These are phyloP conservation scores for Yamagishiella unicocca DNA, from an alignment of 139 green algal species.

Conservation along the genomic window DNA sequence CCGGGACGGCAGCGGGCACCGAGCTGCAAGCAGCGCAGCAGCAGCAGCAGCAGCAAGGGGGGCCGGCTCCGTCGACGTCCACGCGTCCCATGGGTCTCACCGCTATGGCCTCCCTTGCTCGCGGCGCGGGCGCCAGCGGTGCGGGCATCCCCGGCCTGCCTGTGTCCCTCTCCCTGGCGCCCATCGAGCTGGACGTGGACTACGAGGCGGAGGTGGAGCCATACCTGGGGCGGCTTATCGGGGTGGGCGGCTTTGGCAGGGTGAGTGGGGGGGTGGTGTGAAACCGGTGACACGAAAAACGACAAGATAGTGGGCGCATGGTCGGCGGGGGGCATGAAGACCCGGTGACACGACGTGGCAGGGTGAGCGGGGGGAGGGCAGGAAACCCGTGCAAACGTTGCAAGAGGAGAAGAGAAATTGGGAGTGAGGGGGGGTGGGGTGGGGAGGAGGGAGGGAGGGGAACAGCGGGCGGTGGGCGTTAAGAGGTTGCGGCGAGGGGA, in stretches of 20 bases:
- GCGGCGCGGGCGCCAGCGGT: background rate
- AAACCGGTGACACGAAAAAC: too few species aligned
- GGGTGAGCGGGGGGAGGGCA: background rate
- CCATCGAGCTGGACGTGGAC: constrained; percentile 80
- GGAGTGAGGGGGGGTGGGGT: too few species aligned
- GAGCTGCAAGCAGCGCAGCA: background rate
- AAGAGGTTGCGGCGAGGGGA: too few species aligned
- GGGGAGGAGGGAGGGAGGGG: too few species aligned
- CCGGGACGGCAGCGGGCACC: background rate
- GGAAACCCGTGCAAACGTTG: too few species aligned
- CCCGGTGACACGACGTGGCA: too few species aligned
- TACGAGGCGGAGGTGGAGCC: constrained; percentile 77
- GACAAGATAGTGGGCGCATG: too few species aligned
- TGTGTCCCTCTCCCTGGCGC: constrained; percentile 39
- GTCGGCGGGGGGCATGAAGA: too few species aligned
- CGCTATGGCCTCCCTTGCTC: background rate
- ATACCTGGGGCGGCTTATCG: constrained; percentile 70
- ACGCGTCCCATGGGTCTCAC: background rate
- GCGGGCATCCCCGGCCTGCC: background rate
- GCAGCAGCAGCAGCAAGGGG: background rate
- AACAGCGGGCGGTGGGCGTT: too few species aligned
- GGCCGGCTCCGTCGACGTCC: background rate
- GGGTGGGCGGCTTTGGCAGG: constrained; percentile 78
- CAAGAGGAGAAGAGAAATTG: too few species aligned
- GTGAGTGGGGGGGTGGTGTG: too few species aligned